A percentile compares a stretch with the other conserved stretches of the same genome.
Conservation (phyloP, 2,329 filamentous ascomycete genomes). For the Dendryphion nanum region DNA sequence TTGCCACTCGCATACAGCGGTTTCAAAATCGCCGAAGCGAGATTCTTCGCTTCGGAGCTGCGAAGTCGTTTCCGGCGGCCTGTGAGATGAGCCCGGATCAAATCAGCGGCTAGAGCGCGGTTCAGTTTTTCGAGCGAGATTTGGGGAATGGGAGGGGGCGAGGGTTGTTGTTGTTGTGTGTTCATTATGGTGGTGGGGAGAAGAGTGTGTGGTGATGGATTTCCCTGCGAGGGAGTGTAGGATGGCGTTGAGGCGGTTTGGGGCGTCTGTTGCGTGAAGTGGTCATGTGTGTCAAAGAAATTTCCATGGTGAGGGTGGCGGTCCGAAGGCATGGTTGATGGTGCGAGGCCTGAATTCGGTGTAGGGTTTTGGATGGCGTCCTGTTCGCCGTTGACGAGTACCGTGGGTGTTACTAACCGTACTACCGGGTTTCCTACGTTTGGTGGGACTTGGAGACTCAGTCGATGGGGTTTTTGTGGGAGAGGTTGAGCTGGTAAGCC, state of each 20-base stretch:
- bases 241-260: conserved; percentile 21
- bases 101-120: conserved; percentile 46
- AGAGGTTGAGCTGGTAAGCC: conserved; percentile 19
- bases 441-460: conserved; percentile 64
- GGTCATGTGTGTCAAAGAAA: conserved; percentile 15
- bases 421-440: conserved; percentile 62
- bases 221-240: conserved; percentile 26
- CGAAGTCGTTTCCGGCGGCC: conserved; percentile 43
- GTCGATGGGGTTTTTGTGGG: conserved; percentile 47
- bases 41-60: conserved; percentile 47
- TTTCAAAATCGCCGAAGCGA: conserved; percentile 45
- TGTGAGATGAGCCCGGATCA: conserved; percentile 46
- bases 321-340: conserved; percentile 21
- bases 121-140: conserved; percentile 44
- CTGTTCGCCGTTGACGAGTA: conserved; percentile 54
- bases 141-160: conserved; percentile 9
- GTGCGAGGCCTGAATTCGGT: conserved; percentile 20
- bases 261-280: conserved; percentile 15
- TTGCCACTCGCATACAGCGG: conserved; percentile 34
- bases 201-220: conserved; percentile 20
- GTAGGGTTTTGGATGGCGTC: conserved; percentile 21
- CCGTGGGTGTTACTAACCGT: conserved; percentile 59
- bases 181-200: too few relatives aligned
- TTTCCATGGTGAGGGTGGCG: conserved; percentile 16
- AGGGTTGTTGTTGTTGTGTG: conserved; percentile 5